Conservation (phyloP, 306 rosid species). For the Quercus aquifolioides region DNA sequence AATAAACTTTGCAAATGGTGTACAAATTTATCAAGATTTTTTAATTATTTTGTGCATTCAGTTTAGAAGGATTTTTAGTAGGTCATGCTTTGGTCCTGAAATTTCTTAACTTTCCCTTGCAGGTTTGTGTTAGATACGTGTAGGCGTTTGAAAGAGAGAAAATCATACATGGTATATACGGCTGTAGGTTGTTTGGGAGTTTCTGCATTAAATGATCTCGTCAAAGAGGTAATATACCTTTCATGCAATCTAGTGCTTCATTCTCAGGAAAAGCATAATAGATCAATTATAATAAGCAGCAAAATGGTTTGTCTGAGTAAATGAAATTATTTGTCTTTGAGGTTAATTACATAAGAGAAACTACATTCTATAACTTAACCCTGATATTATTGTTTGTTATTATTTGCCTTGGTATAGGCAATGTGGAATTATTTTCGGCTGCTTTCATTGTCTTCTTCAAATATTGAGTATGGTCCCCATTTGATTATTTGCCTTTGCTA, state of each 20-base stretch:
- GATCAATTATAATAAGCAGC: background rate
- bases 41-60: background rate
- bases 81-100: constrained; percentile 8
- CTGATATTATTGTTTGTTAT: background rate
- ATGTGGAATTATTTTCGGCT: background rate
- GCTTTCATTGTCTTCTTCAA: background rate
- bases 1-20: background rate
- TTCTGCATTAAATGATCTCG: constrained; percentile 62
- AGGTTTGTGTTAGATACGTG: constrained; percentile 82
- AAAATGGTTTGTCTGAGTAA: background rate
- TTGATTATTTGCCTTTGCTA: background rate
- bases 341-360: background rate
- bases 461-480: background rate
- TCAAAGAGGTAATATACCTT: constrained; percentile 69
- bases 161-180: constrained; percentile 81
- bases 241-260: background rate
- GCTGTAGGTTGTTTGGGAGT: constrained; percentile 89
- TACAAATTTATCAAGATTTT: background rate
- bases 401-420: background rate
- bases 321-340: background rate
- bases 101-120: constrained; percentile 25
- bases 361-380: background rate
- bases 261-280: background rate
- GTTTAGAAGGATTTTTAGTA: background rate
- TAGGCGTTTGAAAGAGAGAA: constrained; percentile 67